Evolutionary conservation across 1,284 basidiomycete genomes (phyloP).

Genomic region (Termitomyces sp.): DNA sequence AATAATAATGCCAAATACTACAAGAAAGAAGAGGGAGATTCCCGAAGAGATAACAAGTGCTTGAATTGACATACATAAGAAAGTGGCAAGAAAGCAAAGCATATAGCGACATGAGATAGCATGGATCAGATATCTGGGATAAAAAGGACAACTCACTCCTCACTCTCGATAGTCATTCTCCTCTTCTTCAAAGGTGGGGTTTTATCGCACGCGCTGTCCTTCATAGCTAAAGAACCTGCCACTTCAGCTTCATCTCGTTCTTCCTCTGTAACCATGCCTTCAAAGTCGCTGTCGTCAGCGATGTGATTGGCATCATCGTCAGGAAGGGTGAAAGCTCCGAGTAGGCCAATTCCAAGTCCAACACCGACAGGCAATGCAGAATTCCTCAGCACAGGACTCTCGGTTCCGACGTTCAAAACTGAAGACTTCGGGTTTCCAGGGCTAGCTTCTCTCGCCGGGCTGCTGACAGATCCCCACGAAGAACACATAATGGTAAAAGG

Average conservation of each 20-base stretch:
- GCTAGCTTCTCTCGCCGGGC: constrained; percentile 13
- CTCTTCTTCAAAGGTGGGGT: constrained; percentile 45
- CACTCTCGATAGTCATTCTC: constrained; percentile 25
- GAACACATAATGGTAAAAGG: constrained; percentile 34
- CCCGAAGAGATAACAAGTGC: constrained; percentile 13
- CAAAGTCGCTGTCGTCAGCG: constrained; percentile 27
- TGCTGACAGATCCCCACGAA: constrained; percentile 27
- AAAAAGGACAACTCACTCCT: constrained; percentile 18
- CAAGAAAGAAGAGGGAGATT: constrained; percentile 13
- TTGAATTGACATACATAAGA: constrained; percentile 18
- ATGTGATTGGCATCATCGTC: constrained; percentile 23
- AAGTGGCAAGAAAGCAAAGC: constrained; percentile 18
- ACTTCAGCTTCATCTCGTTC: constrained; percentile 30
- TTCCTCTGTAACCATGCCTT: constrained; percentile 21
- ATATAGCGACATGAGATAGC: constrained; percentile 24
- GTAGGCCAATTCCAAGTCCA: constrained; percentile 47
- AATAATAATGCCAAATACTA: constrained; percentile 11
- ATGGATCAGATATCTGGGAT: constrained; percentile 18
- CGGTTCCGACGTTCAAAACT: constrained; percentile 38
- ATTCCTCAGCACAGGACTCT: constrained; percentile 58
- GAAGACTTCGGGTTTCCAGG: constrained; percentile 28
- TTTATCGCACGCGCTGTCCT: constrained; percentile 19
- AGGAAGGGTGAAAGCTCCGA: constrained; percentile 49
- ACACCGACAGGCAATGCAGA: constrained; percentile 31
- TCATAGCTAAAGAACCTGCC: constrained; percentile 24